Evolutionary conservation across 1,284 basidiomycete species (phyloP).

Genomic region (Sanguinoderma infundibulare): DNA sequence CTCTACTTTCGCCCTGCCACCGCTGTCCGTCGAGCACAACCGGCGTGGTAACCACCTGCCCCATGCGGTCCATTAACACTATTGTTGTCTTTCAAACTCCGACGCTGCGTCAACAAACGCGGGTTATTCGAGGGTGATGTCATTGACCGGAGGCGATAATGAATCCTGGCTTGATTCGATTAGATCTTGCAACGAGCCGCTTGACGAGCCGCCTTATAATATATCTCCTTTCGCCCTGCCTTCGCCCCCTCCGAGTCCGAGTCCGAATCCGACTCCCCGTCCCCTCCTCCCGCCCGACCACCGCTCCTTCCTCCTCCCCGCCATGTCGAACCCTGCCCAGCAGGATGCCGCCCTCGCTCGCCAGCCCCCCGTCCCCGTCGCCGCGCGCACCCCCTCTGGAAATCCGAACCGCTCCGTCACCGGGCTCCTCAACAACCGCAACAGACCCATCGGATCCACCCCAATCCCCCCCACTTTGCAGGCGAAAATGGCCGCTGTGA

Average conservation of each 20-base stretch:
- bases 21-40: too few relatives aligned
- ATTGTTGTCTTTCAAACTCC: conserved; percentile 11
- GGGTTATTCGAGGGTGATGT: conserved; percentile 16
- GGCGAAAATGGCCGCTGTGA: conserved; percentile 89
- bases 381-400: conserved; percentile 15
- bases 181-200: conserved; percentile 18
- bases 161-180: conserved; percentile 18
- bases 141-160: conserved; percentile 13
- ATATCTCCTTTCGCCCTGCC: conserved; percentile 14
- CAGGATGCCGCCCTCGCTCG: conserved; percentile 29
- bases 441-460: conserved; percentile 46
- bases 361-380: conserved; percentile 26
- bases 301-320: conserved; percentile 1
- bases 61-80: background rate
- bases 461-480: conserved; percentile 89
- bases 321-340: conserved; percentile 31
- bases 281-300: conserved; percentile 2
- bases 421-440: conserved; percentile 44
- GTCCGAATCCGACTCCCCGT: conserved; percentile 9
- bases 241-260: conserved; percentile 3
- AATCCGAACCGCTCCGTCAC: conserved; percentile 42
- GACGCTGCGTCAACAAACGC: background rate
- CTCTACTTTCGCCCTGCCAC: too few relatives aligned
- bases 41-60: conserved; percentile 20
- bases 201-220: conserved; percentile 14